Conservation (phyloP, 2,329 filamentous ascomycete genomes). For the Tolypocladium tundrense region DNA sequence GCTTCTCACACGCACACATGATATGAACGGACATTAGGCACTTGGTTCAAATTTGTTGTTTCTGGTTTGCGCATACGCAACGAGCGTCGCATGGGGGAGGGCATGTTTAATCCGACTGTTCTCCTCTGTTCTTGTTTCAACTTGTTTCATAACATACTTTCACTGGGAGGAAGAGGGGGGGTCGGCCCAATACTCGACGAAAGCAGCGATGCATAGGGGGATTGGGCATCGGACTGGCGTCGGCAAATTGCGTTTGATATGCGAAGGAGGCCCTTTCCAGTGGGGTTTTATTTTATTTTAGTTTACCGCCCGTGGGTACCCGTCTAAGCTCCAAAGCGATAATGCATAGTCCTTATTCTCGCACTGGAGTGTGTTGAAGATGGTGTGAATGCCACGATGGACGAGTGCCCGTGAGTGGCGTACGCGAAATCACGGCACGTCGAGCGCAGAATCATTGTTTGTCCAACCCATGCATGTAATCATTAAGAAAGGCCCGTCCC, state of each 20-base stretch:
- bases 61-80: not conserved
- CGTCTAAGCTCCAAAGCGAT: not conserved
- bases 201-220: not conserved
- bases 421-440: not conserved
- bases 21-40: not conserved
- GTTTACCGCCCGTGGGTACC: not conserved
- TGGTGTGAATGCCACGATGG: not conserved
- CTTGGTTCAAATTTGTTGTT: not conserved
- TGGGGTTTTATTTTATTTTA: not conserved
- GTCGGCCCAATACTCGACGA: not conserved
- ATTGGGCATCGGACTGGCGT: not conserved
- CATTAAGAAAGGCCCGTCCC: not conserved
- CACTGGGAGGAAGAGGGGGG: not conserved
- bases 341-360: not conserved
- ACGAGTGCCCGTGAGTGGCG: not conserved
- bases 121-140: not conserved
- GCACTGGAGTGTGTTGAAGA: not conserved
- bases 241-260: not conserved
- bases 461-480: not conserved
- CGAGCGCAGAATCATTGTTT: not conserved
- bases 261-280: not conserved
- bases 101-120: not conserved
- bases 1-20: not conserved
- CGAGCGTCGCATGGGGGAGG: not conserved
- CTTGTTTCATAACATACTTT: not conserved